Evolutionary conservation across 345 rosid genomes (phyloP), one percentile per base, ranked within the genome.

Genomic region (Brassica cretica): DNA sequence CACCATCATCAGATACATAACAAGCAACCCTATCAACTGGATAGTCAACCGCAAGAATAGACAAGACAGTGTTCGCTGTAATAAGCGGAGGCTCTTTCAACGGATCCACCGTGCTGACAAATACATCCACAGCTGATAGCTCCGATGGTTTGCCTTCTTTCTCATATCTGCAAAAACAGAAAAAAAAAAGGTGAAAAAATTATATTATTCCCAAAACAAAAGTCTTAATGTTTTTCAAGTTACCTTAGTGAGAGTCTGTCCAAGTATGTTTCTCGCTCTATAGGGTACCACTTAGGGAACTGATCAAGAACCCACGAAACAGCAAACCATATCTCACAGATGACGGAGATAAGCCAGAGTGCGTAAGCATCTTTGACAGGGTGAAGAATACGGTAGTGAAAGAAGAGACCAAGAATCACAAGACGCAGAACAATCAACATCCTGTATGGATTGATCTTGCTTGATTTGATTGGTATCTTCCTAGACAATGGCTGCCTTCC

Each of bases 241-340:
- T 86, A 94, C 99, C 99, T 93, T 65, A 95, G 82, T 60, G 98
- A 93, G 59, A 95, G 87, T 15, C 99, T 85, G 82, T 96, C 99
- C 49, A 96, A 93, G 74, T 96, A 96, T 46, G 99, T 96, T 84
- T 96, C 99, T 68, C 98, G 85, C 61, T 75, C 72, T 29, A 96
- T 93, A 10, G 99, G 99, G 70, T 82, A 85, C 99, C 98, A 93
- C 84, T 96, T 96, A 61, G 99, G 99, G 74, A 93, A 91, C 80
- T 96, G 99, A 87, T 93, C 99, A 64, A 96, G 88, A 86, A 96
- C 87, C 99, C 99, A 95, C 0, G 99, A 95, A 60, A 93, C 90
- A 2, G 87, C 99, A 84, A 95, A 95, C 99, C 99, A 96, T 72
- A 96, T 87, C 85, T 96, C 99, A 64, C 99, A 96, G 27, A 96